These are phyloP conservation scores for Globisporangium yorkense DNA, from an alignment of 352 stramenopile species.

Conservation along the genomic window DNA sequence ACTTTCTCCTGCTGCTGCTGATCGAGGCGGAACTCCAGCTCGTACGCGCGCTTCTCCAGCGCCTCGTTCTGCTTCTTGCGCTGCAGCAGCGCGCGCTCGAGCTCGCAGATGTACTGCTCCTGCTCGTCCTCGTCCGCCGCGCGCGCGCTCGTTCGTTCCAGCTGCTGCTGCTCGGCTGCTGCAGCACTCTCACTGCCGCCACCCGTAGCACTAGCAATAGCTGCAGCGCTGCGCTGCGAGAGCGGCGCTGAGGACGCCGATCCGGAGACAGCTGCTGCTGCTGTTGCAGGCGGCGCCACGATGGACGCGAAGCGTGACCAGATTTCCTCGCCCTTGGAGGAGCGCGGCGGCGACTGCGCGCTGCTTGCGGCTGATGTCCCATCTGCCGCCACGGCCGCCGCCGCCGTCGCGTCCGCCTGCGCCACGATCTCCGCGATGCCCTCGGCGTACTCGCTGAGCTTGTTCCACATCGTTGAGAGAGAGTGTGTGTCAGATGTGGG, in stretches of 20 bases:
- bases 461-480: constrained; percentile 79
- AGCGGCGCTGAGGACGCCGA: too few species aligned
- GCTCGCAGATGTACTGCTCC: constrained; percentile 73
- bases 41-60: constrained; percentile 35
- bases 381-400: not conserved
- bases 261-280: too few species aligned
- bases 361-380: not conserved
- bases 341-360: constrained; percentile 14
- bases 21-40: constrained; percentile 4
- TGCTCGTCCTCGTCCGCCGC: constrained; percentile 47
- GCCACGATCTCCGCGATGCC: constrained; percentile 67
- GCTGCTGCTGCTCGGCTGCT: constrained; percentile 11
- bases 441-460: constrained; percentile 49
- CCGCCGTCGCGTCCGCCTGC: constrained; percentile 28
- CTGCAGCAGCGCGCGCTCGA: constrained; percentile 66
- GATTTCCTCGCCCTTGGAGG: constrained; percentile 22
- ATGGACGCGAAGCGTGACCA: constrained; percentile 39
- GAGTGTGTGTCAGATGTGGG: too few species aligned
- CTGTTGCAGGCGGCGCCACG: constrained; percentile 46
- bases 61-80: constrained; percentile 70
- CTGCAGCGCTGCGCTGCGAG: too few species aligned
- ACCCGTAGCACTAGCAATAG: too few species aligned
- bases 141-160: not conserved
- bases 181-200: too few species aligned
- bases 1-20: constrained; percentile 5